Percentiles rank a stretch among this genome's conserved stretches.
Conservation (phyloP, 2,329 filamentous ascomycete species). For the Pseudogymnoascus sp. region DNA sequence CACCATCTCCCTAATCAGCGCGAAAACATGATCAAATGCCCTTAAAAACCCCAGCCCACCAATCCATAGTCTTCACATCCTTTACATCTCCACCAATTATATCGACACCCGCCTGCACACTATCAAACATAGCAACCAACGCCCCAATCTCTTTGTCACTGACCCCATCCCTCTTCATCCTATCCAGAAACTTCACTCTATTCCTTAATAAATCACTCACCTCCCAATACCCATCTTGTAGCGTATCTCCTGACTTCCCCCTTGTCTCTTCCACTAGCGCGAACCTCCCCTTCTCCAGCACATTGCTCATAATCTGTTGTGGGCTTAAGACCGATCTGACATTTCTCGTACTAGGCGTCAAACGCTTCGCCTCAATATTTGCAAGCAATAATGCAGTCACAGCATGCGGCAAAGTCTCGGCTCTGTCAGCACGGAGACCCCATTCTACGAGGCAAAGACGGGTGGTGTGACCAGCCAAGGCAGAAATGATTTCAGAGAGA, state of each 20-base stretch:
- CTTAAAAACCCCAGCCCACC: conserved; percentile 29
- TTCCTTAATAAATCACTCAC: conserved; percentile 27
- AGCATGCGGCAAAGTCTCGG: conserved; percentile 39
- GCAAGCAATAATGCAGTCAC: conserved; percentile 40
- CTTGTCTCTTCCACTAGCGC: conserved; percentile 29
- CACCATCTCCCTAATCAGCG: neutral
- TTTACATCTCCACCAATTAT: conserved; percentile 23
- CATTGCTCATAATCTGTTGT: conserved; percentile 31
- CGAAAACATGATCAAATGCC: conserved; percentile 1
- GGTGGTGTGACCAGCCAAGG: conserved; percentile 29
- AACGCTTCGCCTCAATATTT: conserved; percentile 36
- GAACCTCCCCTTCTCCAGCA: conserved; percentile 31
- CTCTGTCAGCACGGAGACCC: conserved; percentile 33
- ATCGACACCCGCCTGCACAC: conserved; percentile 14
- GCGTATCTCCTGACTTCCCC: conserved; percentile 31
- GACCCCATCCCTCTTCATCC: conserved; percentile 27
- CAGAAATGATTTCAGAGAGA: conserved; percentile 31
- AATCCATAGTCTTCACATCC: conserved; percentile 35
- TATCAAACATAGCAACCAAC: conserved; percentile 23
- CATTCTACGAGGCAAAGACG: conserved; percentile 40
- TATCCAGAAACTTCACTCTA: conserved; percentile 26
- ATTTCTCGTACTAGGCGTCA: conserved; percentile 34
- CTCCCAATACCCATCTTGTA: conserved; percentile 43
- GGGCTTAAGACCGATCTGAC: conserved; percentile 40
- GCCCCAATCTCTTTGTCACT: conserved; percentile 27